These are phyloP conservation scores for Sporothrix schenckii DNA, from an alignment of 2,329 filamentous ascomycete genomes.

Conservation along the genomic window DNA sequence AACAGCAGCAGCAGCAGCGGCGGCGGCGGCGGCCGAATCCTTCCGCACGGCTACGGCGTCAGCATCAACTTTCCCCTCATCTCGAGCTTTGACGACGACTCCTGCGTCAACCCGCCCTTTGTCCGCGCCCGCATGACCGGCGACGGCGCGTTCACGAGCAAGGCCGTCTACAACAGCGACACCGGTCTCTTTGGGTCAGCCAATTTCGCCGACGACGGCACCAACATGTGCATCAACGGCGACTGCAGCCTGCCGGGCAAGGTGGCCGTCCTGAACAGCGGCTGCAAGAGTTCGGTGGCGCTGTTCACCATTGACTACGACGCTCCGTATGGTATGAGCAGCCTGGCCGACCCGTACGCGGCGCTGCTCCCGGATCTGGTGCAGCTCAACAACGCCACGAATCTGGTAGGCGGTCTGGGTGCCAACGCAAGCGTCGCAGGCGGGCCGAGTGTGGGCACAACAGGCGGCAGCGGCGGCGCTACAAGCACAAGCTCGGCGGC, in stretches of 20 bases:
- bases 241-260: slow-evolving; percentile 35
- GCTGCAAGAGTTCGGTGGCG: slow-evolving; percentile 36
- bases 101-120: slow-evolving; percentile 38
- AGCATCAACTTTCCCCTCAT: slow-evolving; percentile 39
- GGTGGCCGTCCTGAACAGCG: slow-evolving; percentile 29
- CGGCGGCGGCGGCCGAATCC: slow-evolving; percentile 27
- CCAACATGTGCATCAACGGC: slow-evolving; percentile 33
- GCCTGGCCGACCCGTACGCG: slow-evolving; percentile 21
- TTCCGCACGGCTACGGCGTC: slow-evolving; percentile 38
- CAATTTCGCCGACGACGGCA: slow-evolving; percentile 27
- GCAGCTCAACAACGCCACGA: slow-evolving; percentile 28
- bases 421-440: slow-evolving; percentile 31
- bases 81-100: slow-evolving; percentile 32
- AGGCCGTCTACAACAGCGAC: slow-evolving; percentile 34
- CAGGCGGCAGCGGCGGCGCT: not conserved
- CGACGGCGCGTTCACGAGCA: slow-evolving; percentile 29
- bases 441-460: not conserved
- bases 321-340: slow-evolving; percentile 18
- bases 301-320: slow-evolving; percentile 37
- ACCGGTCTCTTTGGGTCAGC: slow-evolving; percentile 34
- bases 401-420: slow-evolving; percentile 32
- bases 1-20: no score
- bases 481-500: not conserved
- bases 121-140: slow-evolving; percentile 35
- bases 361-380: slow-evolving; percentile 31